These are phyloP conservation scores for Trifolium fragiferum DNA, from an alignment of 306 rosid genomes.

Conservation along the genomic window DNA sequence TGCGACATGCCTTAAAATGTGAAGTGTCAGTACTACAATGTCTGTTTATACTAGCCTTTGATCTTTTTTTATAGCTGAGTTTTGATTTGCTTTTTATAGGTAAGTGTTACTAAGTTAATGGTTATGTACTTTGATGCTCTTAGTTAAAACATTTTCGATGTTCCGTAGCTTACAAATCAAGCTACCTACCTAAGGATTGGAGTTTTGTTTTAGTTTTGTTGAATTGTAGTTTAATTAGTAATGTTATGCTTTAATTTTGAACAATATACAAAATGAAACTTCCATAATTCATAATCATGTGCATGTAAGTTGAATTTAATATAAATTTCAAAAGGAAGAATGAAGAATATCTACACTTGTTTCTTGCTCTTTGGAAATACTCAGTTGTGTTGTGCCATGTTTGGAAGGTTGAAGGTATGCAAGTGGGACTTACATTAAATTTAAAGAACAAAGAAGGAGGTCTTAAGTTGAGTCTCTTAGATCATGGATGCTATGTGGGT, in stretches of 20 bases:
- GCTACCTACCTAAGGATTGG: neutral
- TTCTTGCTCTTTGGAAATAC: neutral
- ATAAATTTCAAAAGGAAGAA: slow-evolving; percentile 6
- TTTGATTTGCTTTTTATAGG: neutral
- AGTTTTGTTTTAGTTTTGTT: neutral
- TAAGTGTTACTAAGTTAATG: neutral
- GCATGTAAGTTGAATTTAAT: neutral
- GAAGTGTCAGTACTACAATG: neutral
- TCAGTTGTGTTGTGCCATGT: slow-evolving; percentile 41
- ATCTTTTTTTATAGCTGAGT: slow-evolving; percentile 1
- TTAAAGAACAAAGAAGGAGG: slow-evolving; percentile 69
- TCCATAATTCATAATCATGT: neutral
- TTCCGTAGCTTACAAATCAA: neutral
- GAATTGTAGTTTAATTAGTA: neutral
- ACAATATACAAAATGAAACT: no score
- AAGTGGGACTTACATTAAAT: slow-evolving; percentile 63
- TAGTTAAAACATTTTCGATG: neutral
- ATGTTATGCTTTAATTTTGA: neutral
- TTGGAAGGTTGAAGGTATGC: slow-evolving; percentile 75
- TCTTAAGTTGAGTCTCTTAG: slow-evolving; percentile 64
- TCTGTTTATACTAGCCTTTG: neutral
- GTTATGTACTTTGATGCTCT: neutral
- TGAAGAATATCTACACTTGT: neutral
- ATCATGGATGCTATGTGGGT: slow-evolving; percentile 70
- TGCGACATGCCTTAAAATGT: neutral